Conservation (phyloP, 768 basidiomycete species). For the Phaeotremella fagi region DNA sequence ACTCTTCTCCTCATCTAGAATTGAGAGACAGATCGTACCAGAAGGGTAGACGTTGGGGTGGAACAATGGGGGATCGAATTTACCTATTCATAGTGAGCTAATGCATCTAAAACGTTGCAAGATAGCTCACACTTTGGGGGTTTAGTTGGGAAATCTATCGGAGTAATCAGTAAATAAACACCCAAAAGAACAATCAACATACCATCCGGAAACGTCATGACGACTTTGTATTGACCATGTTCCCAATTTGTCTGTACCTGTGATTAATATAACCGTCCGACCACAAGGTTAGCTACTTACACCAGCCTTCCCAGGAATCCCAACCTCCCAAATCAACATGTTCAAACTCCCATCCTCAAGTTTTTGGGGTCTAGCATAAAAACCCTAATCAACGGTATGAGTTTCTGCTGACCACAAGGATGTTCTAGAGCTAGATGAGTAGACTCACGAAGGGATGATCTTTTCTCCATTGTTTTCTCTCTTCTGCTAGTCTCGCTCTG, state of each 20-base stretch:
- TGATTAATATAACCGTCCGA: slow-evolving; percentile 15
- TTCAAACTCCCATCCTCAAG: slow-evolving; percentile 89
- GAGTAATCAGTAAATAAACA: background rate
- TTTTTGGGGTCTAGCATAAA: slow-evolving; percentile 92
- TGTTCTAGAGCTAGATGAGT: background rate
- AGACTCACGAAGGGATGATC: slow-evolving; percentile 92
- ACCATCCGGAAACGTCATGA: slow-evolving; percentile 97
- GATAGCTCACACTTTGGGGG: slow-evolving; percentile 44
- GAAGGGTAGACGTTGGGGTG: slow-evolving; percentile 99
- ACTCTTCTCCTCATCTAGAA: slow-evolving; percentile 95
- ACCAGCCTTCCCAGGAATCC: slow-evolving; percentile 85
- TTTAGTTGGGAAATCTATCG: slow-evolving; percentile 46
- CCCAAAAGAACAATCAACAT: slow-evolving; percentile 10
- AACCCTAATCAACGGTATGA: slow-evolving; percentile 64
- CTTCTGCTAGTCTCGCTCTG: slow-evolving; percentile 85
- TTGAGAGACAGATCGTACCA: slow-evolving; percentile 95
- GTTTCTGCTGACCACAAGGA: too few relatives aligned
- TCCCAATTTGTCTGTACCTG: slow-evolving; percentile 90
- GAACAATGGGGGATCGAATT: slow-evolving; percentile 92
- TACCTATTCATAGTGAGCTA: slow-evolving; percentile 57
- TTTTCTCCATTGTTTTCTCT: slow-evolving; percentile 98
- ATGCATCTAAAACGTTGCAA: background rate
- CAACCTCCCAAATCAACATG: slow-evolving; percentile 97
- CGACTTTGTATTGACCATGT: slow-evolving; percentile 86
- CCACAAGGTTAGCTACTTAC: slow-evolving; percentile 55